Conservation (phyloP, 768 basidiomycete species). For the Kondoa subrosea region DNA sequence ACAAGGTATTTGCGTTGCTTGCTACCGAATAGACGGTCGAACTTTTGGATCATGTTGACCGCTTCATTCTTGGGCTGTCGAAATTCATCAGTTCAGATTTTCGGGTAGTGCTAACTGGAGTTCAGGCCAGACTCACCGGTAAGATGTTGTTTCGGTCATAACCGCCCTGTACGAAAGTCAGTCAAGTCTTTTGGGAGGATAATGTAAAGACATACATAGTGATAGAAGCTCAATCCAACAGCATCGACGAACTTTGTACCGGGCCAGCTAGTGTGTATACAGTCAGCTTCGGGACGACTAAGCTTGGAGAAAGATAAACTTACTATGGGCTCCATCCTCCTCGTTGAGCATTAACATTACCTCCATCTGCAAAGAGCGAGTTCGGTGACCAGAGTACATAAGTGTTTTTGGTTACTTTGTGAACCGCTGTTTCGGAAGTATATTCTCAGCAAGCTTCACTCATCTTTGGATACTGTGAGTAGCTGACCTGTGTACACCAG, state of each 20-base stretch:
- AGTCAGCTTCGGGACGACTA: background rate
- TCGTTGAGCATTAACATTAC: background rate
- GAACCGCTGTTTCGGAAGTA: background rate
- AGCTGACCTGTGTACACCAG: slow-evolving; percentile 8
- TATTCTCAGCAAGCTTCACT: no score
- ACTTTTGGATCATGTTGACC: background rate
- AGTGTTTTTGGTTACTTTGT: background rate
- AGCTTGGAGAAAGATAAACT: background rate
- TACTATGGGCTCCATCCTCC: background rate
- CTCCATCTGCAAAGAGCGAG: background rate
- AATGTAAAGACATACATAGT: background rate
- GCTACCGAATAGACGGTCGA: background rate
- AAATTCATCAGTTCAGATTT: no score
- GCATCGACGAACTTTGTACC: background rate
- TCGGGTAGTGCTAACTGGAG: no score
- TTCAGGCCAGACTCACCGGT: background rate
- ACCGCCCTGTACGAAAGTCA: background rate
- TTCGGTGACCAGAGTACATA: background rate
- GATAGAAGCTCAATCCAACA: background rate
- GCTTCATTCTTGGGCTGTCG: background rate
- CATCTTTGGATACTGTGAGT: no score
- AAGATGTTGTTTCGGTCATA: background rate
- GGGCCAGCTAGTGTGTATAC: background rate
- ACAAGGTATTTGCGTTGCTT: background rate
- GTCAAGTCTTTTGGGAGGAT: background rate